Evolutionary conservation across 164 flowering plant genomes (phyloP).

Genomic region (Vitis cinerea): DNA sequence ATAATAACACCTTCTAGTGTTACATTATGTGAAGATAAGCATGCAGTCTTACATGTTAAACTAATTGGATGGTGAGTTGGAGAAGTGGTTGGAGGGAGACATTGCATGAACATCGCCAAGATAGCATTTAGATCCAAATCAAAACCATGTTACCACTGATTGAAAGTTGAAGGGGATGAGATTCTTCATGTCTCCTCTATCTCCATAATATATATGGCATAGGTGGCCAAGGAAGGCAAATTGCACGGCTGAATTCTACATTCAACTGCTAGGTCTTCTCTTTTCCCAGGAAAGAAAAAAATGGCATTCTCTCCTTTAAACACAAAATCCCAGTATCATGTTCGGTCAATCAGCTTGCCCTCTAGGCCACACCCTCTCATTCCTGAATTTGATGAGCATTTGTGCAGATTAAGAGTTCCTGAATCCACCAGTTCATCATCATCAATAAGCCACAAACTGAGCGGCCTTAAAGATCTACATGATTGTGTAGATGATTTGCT

Average conservation of each 20-base stretch:
- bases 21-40: no score
- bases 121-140: neutral
- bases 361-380: conserved; percentile 27
- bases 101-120: conserved; percentile 5
- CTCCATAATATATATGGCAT: neutral
- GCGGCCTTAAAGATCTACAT: conserved; percentile 25
- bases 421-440: conserved; percentile 6
- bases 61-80: no score
- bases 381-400: conserved; percentile 20
- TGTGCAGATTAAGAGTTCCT: conserved; percentile 23
- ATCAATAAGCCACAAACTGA: conserved; percentile 19
- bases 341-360: conserved; percentile 35
- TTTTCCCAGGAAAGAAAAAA: neutral
- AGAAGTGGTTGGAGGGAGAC: conserved; percentile 4
- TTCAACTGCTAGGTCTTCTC: no score
- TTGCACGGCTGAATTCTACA: no score
- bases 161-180: conserved; percentile 1
- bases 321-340: conserved; percentile 4
- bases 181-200: conserved; percentile 13
- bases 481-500: conserved; percentile 28
- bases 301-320: conserved; percentile 2
- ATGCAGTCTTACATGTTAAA: no score
- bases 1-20: no score
- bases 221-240: no score
- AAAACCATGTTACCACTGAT: neutral